Conservation (phyloP, 78 protist species). For the Pigoraptor vietnamica region DNA sequence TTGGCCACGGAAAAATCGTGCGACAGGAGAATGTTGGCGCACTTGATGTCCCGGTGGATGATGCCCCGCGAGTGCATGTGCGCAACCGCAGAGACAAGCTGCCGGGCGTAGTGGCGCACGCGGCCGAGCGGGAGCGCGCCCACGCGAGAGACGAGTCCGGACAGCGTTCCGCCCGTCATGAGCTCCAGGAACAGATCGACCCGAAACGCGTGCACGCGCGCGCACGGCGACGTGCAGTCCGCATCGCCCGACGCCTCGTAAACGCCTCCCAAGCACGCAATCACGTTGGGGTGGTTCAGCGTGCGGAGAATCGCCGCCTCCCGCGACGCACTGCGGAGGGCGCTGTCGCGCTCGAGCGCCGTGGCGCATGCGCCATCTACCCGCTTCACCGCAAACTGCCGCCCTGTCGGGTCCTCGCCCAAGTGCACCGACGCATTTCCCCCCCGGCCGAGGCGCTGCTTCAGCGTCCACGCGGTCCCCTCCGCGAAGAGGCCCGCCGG, state of each 20-base stretch:
- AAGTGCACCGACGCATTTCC: background rate
- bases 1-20: conserved; percentile 1
- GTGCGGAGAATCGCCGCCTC: background rate
- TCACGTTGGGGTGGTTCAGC: background rate
- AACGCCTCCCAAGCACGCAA: background rate
- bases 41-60: conserved; percentile 27
- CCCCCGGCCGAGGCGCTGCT: background rate
- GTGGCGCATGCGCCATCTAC: background rate
- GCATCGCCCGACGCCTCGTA: background rate
- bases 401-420: background rate
- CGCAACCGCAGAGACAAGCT: conserved; percentile 38
- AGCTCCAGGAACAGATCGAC: background rate
- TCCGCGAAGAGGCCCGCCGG: background rate
- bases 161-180: background rate
- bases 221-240: background rate
- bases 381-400: background rate
- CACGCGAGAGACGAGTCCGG: background rate
- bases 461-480: background rate
- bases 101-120: conserved; percentile 31
- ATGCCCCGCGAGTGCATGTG: conserved; percentile 23
- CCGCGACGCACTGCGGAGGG: background rate
- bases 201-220: background rate
- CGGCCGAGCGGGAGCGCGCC: background rate
- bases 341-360: background rate
- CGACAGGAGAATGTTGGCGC: conserved; percentile 37